Base-by-base conservation (phyloP, 331 rosid species). In the Quercus lobata region DNA sequence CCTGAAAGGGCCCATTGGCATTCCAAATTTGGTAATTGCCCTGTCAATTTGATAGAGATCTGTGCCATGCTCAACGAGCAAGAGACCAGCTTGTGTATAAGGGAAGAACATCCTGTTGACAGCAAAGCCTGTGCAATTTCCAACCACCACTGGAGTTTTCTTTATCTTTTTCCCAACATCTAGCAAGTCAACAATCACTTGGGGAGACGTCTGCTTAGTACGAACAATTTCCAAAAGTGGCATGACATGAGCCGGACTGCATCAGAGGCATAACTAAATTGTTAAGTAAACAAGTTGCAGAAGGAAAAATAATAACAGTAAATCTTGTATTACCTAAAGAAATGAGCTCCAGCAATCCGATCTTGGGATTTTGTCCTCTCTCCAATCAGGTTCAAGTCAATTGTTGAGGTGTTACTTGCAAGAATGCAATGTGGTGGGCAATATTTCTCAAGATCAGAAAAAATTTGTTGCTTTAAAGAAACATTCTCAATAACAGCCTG, bases 1-100 rank as follows among this genome's bases (percentile, higher is more conserved):
- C 99, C 99, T 95, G 88, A 95, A 95, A 66, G 98, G 98, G 65
- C 98, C 99, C 96, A 93, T 95, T 17, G 99, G 98, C 99, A 95
- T 96, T 75, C 93, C 96, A 57, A 93, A 93, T 83, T 88, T 90
- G 78, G 91, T 86, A 73, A 92, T 76, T 73, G 77, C 94, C 78
- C 65, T 84, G 82, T 93, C 98, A 56, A 96, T 91, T 80, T 87
- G 97, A 87, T 93, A 93, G 69, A 86, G 87, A 82, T 96, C 94
- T 56, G 90, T 78, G 72, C 99, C 99, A 66, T 15, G 96, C 79
- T 96, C 99, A 61, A 90, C 87, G 52, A 96, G 99, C 85, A 96
- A 85, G 70, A 91, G 75, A 55, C 78, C 96, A 62, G 98, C 94
- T 82, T 90, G 97, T 5, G 94, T 81, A 63, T 96, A 96, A 56